Percentiles rank a stretch among this genome's conserved stretches.
These are phyloP conservation scores for Cryphonectria japonica DNA, from an alignment of 2,329 filamentous ascomycete genomes.

Conservation along the genomic window DNA sequence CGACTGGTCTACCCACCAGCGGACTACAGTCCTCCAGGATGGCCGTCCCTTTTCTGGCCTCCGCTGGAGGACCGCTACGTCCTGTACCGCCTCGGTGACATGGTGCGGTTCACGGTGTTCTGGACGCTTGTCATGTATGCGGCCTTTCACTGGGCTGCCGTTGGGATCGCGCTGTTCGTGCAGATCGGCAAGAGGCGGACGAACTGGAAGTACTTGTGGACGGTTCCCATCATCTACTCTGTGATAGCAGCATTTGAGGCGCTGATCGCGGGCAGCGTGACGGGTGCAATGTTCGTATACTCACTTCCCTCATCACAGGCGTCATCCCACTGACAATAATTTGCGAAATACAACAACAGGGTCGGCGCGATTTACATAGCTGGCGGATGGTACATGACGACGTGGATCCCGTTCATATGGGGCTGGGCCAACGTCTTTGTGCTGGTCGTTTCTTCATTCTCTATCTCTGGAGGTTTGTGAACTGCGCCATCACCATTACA, in stretches of 20 bases:
- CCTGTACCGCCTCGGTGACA: slow-evolving; percentile 75
- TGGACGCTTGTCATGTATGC: slow-evolving; percentile 85
- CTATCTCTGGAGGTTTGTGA: slow-evolving; percentile 87
- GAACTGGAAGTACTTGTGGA: slow-evolving; percentile 68
- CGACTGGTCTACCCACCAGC: slow-evolving; percentile 43
- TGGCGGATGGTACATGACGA: slow-evolving; percentile 88
- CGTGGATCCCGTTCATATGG: slow-evolving; percentile 92
- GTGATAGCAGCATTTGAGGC: slow-evolving; percentile 76
- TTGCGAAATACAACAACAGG: slow-evolving; percentile 46
- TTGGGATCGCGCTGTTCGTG: slow-evolving; percentile 71
- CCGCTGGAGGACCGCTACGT: slow-evolving; percentile 56
- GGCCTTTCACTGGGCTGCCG: slow-evolving; percentile 73
- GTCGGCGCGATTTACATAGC: slow-evolving; percentile 79
- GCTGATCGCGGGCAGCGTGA: slow-evolving; percentile 77
- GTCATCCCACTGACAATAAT: slow-evolving; percentile 9
- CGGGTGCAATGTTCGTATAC: slow-evolving; percentile 72
- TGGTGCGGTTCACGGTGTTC: slow-evolving; percentile 84
- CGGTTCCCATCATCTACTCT: slow-evolving; percentile 71
- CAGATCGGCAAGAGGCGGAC: slow-evolving; percentile 63
- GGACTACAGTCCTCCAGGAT: slow-evolving; percentile 70
- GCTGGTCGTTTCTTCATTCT: slow-evolving; percentile 84
- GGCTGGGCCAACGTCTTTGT: slow-evolving; percentile 81
- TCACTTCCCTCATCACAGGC: not conserved
- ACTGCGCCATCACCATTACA: not conserved
- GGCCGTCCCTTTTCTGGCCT: slow-evolving; percentile 83